These are phyloP conservation scores for Xanthoconium stramineum DNA, from an alignment of 768 basidiomycete genomes.

Conservation along the genomic window DNA sequence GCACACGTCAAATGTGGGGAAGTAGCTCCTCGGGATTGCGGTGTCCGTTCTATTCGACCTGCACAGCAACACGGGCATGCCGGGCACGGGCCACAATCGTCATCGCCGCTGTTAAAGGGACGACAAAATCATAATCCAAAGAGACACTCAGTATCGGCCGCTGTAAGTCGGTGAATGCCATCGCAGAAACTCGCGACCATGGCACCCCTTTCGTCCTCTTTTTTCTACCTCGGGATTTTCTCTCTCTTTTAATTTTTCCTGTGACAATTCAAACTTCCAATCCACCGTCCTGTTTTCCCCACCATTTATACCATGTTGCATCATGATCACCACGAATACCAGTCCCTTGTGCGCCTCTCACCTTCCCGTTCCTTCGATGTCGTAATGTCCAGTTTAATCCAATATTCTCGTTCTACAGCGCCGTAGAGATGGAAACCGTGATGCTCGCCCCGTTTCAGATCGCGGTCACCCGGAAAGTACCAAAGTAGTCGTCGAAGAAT, in stretches of 20 bases:
- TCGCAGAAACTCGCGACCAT: constrained; percentile 10
- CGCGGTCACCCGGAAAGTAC: background rate
- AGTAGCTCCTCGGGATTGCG: constrained; percentile 75
- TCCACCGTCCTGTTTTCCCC: background rate
- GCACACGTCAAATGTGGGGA: constrained; percentile 90
- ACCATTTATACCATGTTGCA: constrained; percentile 19
- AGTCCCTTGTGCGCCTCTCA: constrained; percentile 5
- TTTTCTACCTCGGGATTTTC: constrained; percentile 6
- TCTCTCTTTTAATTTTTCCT: background rate
- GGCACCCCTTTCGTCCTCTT: background rate
- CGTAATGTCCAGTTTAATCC: constrained; percentile 19
- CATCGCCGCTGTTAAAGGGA: constrained; percentile 27
- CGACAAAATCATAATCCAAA: constrained; percentile 27
- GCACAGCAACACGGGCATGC: constrained; percentile 26
- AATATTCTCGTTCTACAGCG: constrained; percentile 4
- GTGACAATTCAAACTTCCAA: constrained; percentile 13
- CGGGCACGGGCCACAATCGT: constrained; percentile 11
- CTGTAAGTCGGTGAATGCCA: constrained; percentile 26
- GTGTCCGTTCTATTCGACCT: constrained; percentile 42
- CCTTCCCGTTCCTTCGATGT: constrained; percentile 4
- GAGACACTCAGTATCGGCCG: constrained; percentile 22
- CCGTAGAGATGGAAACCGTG: constrained; percentile 3
- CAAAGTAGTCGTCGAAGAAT: constrained; percentile 21
- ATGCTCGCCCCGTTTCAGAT: constrained; percentile 18
- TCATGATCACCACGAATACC: constrained; percentile 15